Base-by-base conservation (phyloP, 2,329 filamentous ascomycete genomes). In the Penicillium sp. region DNA sequence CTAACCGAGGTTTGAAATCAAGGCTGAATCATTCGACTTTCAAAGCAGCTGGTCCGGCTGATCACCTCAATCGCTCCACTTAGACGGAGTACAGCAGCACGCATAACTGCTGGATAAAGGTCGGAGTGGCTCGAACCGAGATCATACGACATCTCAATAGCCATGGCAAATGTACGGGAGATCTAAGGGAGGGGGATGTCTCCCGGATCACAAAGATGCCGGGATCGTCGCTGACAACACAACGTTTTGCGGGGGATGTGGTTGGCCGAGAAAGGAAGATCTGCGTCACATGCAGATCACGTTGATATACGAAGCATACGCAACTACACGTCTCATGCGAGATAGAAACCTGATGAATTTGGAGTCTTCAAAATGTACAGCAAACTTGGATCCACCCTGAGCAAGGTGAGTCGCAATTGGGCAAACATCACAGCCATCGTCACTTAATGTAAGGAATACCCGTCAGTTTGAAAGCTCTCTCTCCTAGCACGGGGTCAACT, bases 401-500 rank as follows among this genome's bases (percentile, higher is more conserved):
- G 8, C 24, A 5, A 5, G 24, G 24, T 6, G 24, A 27, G 24
- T 6, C 24, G 8, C 24, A 6, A 8, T 27, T 27, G 24, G 24
- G 24, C 24, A 27, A 27, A 27, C 6, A 34, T 34, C 32, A 11
- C 5, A 10, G 5, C 38, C 8, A 21, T 21, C 38, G n/a, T 22
- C 31, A 13, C 44, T 52, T 50, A 49, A 74, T 75, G 54, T 80
- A 81, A 10, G 79, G 77, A 56, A 81, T 79, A 2, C 79, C 79
- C 2, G 78, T 81, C 49, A 81, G 60, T 60, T 73, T 78, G 60
- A 75, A 79, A 1, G 72, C 74, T 22, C 76, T 58, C 66, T 79
- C 77, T 53, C 65, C 65, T 31, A 80, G 58, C 21, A 67, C 53
- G 0, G 75, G 71, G 55, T 77, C 74, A 43, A 76, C 72, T 1